Evolutionary conservation across 345 rosid genomes (phyloP), one percentile per base, ranked within the genome.

Genomic region (Iberis pinnata): DNA sequence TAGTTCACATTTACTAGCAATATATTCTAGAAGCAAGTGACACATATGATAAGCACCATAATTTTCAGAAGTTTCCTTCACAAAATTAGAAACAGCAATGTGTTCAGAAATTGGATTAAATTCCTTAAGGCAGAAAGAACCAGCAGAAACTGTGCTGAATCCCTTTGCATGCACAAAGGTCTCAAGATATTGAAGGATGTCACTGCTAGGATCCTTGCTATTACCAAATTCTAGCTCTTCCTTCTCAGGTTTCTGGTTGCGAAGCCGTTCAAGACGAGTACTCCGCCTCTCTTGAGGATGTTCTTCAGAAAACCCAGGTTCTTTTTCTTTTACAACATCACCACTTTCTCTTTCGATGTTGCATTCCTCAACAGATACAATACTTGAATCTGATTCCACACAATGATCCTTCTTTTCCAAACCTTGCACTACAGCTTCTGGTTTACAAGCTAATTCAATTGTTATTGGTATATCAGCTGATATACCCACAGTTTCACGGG

Each of bases 271-370:
- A 68, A 89, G 96, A 64, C 98, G 95, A 69, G 84, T 82, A 73
- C 98, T 92, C 49, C 97, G 78, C 65, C 98, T 88, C 76, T 88
- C 98, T 64, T 84, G 83, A 46, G 89, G 89, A 17, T 88, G 98
- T 45, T 85, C 98, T 60, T 80, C 88, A 53, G 63, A 67, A 61
- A 59, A 42, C 41, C 14, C 64, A 60, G 70, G 31, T 53, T 80
- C 86, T 65, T 74, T 82, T 64, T 82, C 87, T 60, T 79, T 90
- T 58, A 27, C 38, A 39, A 33, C 47, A 70, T 54, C 48, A 53
- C 63, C 49, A 66, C 73, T 82, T 66, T 77, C 86, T 70, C 75
- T 75, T 62, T 80, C 81, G 42, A 61, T 27, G 68, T 65, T 72
- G 65, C 63, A 63, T 64, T 80, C 82, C 58, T 56, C 59, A 43